Evolutionary conservation across 371 early-diverging fungal species (phyloP).

Genomic region (Cokeromyces recurvatus): DNA sequence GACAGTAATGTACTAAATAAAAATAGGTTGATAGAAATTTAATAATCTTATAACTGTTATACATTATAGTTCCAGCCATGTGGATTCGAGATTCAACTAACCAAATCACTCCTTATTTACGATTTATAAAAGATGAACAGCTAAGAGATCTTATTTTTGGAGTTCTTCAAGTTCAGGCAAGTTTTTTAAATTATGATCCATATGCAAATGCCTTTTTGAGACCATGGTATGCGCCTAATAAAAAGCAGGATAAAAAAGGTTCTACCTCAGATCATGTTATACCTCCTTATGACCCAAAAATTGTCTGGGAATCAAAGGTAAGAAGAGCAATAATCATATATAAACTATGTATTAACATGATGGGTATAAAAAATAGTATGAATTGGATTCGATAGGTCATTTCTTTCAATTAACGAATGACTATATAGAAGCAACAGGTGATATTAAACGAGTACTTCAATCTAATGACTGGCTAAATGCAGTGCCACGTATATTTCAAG

Average conservation of each 20-base stretch:
- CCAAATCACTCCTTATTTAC: slow-evolving; percentile 45
- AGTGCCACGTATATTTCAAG: slow-evolving; percentile 21
- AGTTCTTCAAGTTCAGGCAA: slow-evolving; percentile 35
- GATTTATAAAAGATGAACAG: slow-evolving; percentile 21
- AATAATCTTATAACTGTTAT: not conserved
- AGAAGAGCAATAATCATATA: not conserved
- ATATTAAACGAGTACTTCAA: slow-evolving; percentile 16
- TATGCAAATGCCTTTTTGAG: slow-evolving; percentile 49
- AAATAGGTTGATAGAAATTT: too few relatives aligned
- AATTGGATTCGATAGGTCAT: slow-evolving; percentile 47
- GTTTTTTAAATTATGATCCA: slow-evolving; percentile 35
- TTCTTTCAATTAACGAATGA: slow-evolving; percentile 42
- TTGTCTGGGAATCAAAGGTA: slow-evolving; percentile 45
- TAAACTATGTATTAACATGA: not conserved
- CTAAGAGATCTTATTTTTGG: slow-evolving; percentile 30
- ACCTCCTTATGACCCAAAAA: slow-evolving; percentile 27
- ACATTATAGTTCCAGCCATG: slow-evolving; percentile 43
- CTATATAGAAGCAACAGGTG: slow-evolving; percentile 30
- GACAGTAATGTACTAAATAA: slow-evolving; percentile 29
- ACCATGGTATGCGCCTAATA: slow-evolving; percentile 33
- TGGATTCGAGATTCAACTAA: slow-evolving; percentile 58
- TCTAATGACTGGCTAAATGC: slow-evolving; percentile 31
- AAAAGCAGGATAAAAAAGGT: slow-evolving; percentile 2
- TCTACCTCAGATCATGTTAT: slow-evolving; percentile 22
- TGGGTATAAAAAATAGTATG: slow-evolving; percentile 28